Evolutionary conservation across 75 land plant species (phyloP).

Genomic region (Pseudotsuga menziesii): DNA sequence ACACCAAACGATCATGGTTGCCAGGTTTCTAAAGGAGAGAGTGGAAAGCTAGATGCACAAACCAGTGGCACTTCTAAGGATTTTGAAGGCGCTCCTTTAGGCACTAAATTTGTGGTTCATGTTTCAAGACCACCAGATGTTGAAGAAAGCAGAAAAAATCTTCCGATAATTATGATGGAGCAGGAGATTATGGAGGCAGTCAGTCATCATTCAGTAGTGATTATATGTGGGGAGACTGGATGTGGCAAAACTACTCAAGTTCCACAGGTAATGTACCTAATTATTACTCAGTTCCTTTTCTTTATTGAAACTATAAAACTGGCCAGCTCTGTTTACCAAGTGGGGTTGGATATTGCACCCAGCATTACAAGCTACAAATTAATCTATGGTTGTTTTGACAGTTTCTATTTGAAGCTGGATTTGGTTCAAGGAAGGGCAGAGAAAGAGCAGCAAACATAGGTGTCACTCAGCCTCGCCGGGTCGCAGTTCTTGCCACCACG

Average conservation of each 20-base stretch:
- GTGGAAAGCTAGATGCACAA: constrained; percentile 5
- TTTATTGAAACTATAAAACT: not conserved
- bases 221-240: constrained; percentile 98
- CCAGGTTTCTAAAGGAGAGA: not conserved
- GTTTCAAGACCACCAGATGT: constrained; percentile 78
- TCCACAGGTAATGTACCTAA: constrained; percentile 69
- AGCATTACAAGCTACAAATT: not conserved
- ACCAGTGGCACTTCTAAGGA: not conserved
- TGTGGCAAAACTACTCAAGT: constrained; percentile 99
- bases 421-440: constrained; percentile 51
- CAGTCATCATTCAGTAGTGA: constrained; percentile 63
- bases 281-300: not conserved
- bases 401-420: constrained; percentile 99
- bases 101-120: constrained; percentile 36
- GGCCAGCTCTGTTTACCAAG: not conserved
- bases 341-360: not conserved
- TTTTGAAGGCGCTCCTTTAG: not conserved
- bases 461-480: constrained; percentile 95
- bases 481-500: constrained; percentile 96
- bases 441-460: constrained; percentile 73
- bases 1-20: not conserved
- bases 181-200: constrained; percentile 99
- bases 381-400: constrained; percentile 17
- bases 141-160: constrained; percentile 54
- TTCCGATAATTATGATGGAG: constrained; percentile 99